Evolutionary conservation across 345 rosid species (phyloP), one percentile per base, ranked within the genome.

Genomic region (Raphanus sativus): DNA sequence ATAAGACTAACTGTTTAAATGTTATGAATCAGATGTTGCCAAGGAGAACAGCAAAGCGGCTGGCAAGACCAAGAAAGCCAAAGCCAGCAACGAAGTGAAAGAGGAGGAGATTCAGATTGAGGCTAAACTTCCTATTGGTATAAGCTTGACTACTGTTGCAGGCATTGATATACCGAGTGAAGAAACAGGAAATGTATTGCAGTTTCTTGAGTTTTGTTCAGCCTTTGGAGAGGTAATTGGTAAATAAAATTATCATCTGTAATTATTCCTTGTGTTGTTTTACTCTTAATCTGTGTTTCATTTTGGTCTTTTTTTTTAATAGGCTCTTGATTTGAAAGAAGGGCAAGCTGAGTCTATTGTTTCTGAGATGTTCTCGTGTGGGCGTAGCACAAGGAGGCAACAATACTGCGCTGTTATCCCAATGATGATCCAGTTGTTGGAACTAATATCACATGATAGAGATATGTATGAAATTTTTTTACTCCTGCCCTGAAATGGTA

Each of bases 191-290:
- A 82, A 87, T 58, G 88, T 88, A 52, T 81, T 87, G 75, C 97
- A 91, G 75, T 87, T 91, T 80, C 74, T 89, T 25, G 93, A 87
- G 83, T 94, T 94, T 79, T 90, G 96, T 79, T 75, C 85, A 59
- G 86, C 94, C 81, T 94, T 94, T 83, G 86, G 87, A 63, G 80
- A 84, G 96, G 97, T 87, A 81, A 10, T 58, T 61, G 7, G 11
- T 33, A 1, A 52, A 45, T 30, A 1, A 60, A 40, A 17, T 0
- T 45, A 17, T 62, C 61, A 28, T 30, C 16, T 32, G 25, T 48
- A 30, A 5, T 63, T 4, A n/a, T 45, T 48, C 8, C 8, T 28
- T 48, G 25, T 28, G 13, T 16, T 55, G 3, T 7, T 59, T 70
- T 17, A 29, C 29, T 55, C 52, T 36, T 34, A 17, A 38, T 63